Evolutionary conservation across 371 early-diverging fungal species (phyloP).

Genomic region (Apophysomyces sp.): DNA sequence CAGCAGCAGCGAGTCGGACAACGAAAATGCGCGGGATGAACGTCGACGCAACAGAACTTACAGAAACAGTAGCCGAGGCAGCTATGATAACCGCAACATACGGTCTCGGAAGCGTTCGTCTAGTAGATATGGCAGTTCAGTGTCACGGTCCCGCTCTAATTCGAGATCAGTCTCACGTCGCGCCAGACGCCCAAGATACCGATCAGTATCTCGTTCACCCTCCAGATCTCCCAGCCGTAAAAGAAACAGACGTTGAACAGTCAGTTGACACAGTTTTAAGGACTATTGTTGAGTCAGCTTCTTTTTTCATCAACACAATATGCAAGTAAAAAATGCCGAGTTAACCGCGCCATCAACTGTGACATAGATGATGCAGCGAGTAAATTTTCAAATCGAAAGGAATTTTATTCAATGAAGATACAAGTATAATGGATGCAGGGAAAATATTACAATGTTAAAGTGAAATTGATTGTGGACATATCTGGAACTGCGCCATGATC

Average conservation of each 20-base stretch:
- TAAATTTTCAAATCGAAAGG: too few species aligned
- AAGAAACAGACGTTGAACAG: not conserved
- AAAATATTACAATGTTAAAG: not conserved
- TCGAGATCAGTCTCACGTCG: not conserved
- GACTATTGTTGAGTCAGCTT: too few species aligned
- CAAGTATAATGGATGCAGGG: not conserved
- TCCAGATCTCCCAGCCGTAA: not conserved
- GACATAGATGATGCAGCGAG: too few species aligned
- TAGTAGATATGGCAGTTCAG: not conserved
- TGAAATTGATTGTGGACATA: conserved; percentile 35
- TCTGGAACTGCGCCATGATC: conserved; percentile 53
- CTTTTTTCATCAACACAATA: not conserved
- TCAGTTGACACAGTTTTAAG: too few species aligned
- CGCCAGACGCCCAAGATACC: not conserved
- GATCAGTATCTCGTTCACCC: not conserved
- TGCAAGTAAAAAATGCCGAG: not conserved
- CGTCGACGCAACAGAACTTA: not conserved
- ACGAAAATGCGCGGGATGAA: not conserved
- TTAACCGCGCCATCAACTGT: too few species aligned
- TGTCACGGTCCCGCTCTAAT: not conserved
- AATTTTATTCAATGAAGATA: not conserved
- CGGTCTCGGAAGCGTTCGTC: not conserved
- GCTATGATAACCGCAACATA: not conserved
- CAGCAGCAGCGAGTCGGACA: conserved; percentile 15
- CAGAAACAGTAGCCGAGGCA: not conserved